Percentiles rank a stretch among this genome's conserved stretches.
Conservation (phyloP, 495 filamentous ascomycete species). For the Talaromyces liani region DNA sequence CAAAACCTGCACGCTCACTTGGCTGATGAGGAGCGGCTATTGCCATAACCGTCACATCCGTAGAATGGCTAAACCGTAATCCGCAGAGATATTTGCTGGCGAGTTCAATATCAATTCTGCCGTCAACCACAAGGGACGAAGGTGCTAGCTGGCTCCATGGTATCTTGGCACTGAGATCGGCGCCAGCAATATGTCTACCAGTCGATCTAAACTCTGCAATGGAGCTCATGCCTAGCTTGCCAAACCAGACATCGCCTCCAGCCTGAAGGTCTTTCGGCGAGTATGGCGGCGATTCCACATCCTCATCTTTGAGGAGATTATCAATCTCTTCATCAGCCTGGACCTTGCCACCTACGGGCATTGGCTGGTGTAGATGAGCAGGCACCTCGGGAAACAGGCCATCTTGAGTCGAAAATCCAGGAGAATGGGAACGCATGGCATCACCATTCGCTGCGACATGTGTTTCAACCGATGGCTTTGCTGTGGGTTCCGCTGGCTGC, state of each 20-base stretch:
- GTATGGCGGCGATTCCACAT: constrained; percentile 77
- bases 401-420: constrained; percentile 15
- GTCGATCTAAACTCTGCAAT: constrained; percentile 64
- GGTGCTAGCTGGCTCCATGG: constrained; percentile 69
- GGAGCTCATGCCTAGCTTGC: constrained; percentile 66
- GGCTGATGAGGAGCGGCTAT: constrained; percentile 50
- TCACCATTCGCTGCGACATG: not conserved
- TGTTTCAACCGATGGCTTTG: not conserved
- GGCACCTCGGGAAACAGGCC: constrained; percentile 38
- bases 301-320: constrained; percentile 72
- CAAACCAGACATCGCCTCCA: constrained; percentile 70
- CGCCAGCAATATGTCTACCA: constrained; percentile 81
- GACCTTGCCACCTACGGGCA: constrained; percentile 29
- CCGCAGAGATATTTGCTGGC: constrained; percentile 86
- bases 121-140: constrained; percentile 62
- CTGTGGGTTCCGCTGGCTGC: constrained; percentile 32
- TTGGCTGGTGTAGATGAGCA: constrained; percentile 33
- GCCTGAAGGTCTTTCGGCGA: constrained; percentile 67
- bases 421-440: constrained; percentile 10
- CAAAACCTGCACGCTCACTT: constrained; percentile 47
- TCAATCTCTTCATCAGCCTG: constrained; percentile 87
- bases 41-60: constrained; percentile 65
- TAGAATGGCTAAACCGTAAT: constrained; percentile 61
- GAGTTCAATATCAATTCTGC: constrained; percentile 70
- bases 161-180: constrained; percentile 50